Evolutionary conservation across 208 protist genomes (phyloP), one percentile per base, ranked within the genome.

Genomic region (Trypanosoma cruzi): DNA sequence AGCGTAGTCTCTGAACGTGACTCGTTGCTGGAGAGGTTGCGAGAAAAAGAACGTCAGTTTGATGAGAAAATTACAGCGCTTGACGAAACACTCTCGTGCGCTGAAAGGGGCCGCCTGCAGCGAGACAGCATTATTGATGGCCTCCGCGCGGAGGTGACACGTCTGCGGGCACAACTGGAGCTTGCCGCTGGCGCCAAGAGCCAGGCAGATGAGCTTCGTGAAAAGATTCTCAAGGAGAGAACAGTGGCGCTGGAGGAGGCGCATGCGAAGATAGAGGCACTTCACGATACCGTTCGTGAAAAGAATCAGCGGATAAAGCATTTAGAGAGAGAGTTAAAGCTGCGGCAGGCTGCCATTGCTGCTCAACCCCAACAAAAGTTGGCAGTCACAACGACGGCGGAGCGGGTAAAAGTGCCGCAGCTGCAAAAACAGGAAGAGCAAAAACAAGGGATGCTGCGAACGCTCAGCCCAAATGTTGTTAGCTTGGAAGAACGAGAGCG

Each of bases 1-100:
- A 63, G 55, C 34, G 29, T 26, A 18, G 28, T 48, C 32, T 70
- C 63, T 49, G 60, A 48, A 29, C 44, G 74, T 29, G 88, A 94
- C 46, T 71, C 82, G 6, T 59, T 92, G 14, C 66, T 89, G 32
- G 64, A 68, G 36, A 69, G 79, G 22, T 73, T 92, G 74, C 64
- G 71, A n/a, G 76, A 76, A 48, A 89, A 89, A 58, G 87, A 93
- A 55, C 79, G 69, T 61, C 79, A 83, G 55, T 93, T 96, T 68
- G 87, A 96, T 52, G 70, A 78, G 2, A 85, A 89, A 62, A 85
- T 95, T 26, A 64, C 80, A n/a, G 80, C 84, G 22, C 88, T 96
- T 59, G 83, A 94, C 55, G 59, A 89, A 54, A 94, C 84, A 26
- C 88, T 96, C 24, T 68, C 79, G 44, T 80, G 74, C 55, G 90